Conservation (phyloP, 352 stramenopile genomes). For the Phytopythium boreale region DNA sequence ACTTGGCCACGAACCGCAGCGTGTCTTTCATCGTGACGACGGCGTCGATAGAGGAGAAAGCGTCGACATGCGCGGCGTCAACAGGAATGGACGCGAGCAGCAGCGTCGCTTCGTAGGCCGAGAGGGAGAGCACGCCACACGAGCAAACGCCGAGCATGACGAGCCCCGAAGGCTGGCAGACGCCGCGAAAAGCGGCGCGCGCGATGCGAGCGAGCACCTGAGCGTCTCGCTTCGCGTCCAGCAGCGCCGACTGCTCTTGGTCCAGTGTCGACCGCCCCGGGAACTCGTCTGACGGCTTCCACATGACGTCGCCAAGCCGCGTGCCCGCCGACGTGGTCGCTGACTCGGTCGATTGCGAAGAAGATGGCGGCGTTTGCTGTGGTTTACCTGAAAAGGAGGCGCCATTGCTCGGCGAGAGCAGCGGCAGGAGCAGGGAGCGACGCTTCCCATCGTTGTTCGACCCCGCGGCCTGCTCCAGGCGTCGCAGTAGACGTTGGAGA, state of each 20-base stretch:
- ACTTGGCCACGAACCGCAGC: constrained; percentile 48
- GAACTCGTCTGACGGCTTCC: constrained; percentile 60
- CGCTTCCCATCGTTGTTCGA: too few relatives aligned
- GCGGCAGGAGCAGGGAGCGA: not conserved
- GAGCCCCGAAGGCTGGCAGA: constrained; percentile 47
- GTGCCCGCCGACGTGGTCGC: constrained; percentile 6
- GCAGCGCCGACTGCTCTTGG: constrained; percentile 26
- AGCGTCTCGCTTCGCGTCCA: constrained; percentile 19
- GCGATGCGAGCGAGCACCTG: constrained; percentile 51
- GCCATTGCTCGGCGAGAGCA: not conserved
- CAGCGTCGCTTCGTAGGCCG: constrained; percentile 44
- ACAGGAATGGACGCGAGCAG: constrained; percentile 30
- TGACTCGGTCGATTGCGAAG: not conserved
- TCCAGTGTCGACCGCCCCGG: constrained; percentile 39
- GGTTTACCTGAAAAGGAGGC: not conserved
- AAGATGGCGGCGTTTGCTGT: not conserved
- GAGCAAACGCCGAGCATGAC: constrained; percentile 45
- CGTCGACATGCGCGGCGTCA: not conserved
- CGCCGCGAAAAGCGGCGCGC: constrained; percentile 31
- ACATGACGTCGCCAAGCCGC: constrained; percentile 49
- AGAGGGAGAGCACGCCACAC: constrained; percentile 38
- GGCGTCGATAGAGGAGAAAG: constrained; percentile 2
- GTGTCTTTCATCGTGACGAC: constrained; percentile 21
- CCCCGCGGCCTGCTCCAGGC: not conserved
- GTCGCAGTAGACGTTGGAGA: not conserved